Base-by-base conservation (phyloP, 1,139 yeast genomes). In the Suhomyces bokatorum region DNA sequence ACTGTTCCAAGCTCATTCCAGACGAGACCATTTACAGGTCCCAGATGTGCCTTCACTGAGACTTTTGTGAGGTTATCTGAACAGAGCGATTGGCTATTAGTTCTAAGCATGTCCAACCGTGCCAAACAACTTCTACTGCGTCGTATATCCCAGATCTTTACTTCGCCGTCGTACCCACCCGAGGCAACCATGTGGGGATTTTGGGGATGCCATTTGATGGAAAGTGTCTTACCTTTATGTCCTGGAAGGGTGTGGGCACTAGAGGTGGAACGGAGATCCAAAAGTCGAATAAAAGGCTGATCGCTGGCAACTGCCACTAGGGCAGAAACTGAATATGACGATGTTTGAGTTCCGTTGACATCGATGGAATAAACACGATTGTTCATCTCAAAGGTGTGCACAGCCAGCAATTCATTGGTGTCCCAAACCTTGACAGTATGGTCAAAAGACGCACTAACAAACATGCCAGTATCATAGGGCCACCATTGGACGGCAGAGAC, bases 391-490 rank as follows among this genome's bases (percentile, higher is more conserved):
- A 88, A 87, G 2, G 79, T 64, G 55, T 87, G 88, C 0, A 83
- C 96, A 11, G 83, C 80, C 12, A 69, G 66, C 51, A 87, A 66
- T 24, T 77, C 69, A 47, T 78, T 77, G 0, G 97, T 78, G 59
- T 89, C 97, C 96, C 96, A 91, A 0, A 89, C 73, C 50, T 85
- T 87, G 26, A 90, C 79, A 0, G 81, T 76, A 48, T 80, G 82
- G 59, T 91, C 98, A 59, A 84, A 88, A 0, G 96, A 87, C 0
- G 90, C 81, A 2, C 90, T 77, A 10, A 89, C 75, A 67, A 90
- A 90, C 81, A 91, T 76, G 1, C 97, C 97, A 22, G 84, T 81
- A 62, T 91, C 98, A 43, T 71, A 71, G 0, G 95, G 91, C 93
- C 96, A 91, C 97, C 98, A 91, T 56, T 77, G 74, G 1, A 88